Evolutionary conservation across 805 yeast species (phyloP).

Genomic region (Starmerella floricola): DNA sequence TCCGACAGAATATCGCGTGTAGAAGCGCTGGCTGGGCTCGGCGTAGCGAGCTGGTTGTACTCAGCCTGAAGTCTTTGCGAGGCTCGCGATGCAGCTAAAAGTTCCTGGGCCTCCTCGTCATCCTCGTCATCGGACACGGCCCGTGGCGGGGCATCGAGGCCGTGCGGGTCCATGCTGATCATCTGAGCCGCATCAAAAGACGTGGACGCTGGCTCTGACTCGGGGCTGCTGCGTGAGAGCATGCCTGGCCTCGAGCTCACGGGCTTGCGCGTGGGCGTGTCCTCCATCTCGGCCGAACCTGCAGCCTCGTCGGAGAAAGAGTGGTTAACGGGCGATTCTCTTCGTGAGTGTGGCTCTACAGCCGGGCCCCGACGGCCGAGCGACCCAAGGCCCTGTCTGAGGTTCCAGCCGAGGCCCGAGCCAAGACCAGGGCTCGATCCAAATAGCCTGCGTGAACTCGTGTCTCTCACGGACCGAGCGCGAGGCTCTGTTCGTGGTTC

Average conservation of each 20-base stretch:
- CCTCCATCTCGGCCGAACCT: neutral
- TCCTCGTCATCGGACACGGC: constrained; percentile 1
- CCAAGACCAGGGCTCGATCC: constrained; percentile 2
- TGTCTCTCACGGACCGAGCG: too few relatives aligned
- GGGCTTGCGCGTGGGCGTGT: neutral
- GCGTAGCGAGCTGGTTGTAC: neutral
- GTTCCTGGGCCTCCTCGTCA: neutral
- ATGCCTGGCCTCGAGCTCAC: too few relatives aligned
- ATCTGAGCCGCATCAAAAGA: too few relatives aligned
- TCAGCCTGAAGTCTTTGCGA: neutral
- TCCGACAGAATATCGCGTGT: neutral
- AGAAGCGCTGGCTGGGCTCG: neutral
- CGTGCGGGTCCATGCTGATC: neutral
- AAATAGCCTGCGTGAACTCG: neutral
- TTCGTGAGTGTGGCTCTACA: neutral
- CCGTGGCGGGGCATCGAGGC: neutral
- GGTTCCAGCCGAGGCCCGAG: constrained; percentile 4
- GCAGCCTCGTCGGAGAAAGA: too few relatives aligned
- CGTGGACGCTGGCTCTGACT: too few relatives aligned
- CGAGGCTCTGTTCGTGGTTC: too few relatives aligned
- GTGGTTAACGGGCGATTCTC: too few relatives aligned
- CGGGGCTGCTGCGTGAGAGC: too few relatives aligned
- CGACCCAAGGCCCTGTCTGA: constrained; percentile 3
- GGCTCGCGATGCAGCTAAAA: neutral
- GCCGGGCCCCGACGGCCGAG: neutral